Conservation (phyloP, 129 eudicot genomes). For the Tagetes erecta region DNA sequence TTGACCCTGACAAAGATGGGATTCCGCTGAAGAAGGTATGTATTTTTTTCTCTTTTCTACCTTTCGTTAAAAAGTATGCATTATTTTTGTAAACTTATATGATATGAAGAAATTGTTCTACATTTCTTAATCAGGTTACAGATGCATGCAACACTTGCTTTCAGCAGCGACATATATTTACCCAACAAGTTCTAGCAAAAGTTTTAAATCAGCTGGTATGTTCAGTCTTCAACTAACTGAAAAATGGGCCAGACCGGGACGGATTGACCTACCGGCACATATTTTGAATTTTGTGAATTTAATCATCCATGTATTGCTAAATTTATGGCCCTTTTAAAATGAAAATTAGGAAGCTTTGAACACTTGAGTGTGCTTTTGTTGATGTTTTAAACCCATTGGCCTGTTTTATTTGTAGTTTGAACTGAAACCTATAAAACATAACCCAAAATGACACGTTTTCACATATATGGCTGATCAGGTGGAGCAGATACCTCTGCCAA, state of each 20-base stretch:
- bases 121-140: slow-evolving; percentile 61
- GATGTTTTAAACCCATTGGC: background rate
- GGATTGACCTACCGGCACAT: background rate
- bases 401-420: background rate
- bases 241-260: background rate
- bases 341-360: background rate
- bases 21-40: slow-evolving; percentile 89
- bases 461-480: slow-evolving; percentile 54
- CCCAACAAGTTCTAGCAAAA: slow-evolving; percentile 98
- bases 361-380: background rate
- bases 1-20: slow-evolving; percentile 91
- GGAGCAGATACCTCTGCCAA: slow-evolving; percentile 97
- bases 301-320: background rate
- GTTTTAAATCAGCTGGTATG: slow-evolving; percentile 93
- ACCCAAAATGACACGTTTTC: background rate
- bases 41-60: slow-evolving; percentile 9
- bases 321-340: background rate
- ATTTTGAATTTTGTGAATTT: background rate
- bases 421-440: background rate
- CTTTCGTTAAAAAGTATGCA: slow-evolving; percentile 11
- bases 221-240: slow-evolving; percentile 7
- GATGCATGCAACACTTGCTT: slow-evolving; percentile 98
- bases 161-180: slow-evolving; percentile 78
- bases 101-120: background rate
- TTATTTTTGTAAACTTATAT: background rate